Base-by-base conservation (phyloP, 208 protist genomes). In the Leishmania guyanensis region DNA sequence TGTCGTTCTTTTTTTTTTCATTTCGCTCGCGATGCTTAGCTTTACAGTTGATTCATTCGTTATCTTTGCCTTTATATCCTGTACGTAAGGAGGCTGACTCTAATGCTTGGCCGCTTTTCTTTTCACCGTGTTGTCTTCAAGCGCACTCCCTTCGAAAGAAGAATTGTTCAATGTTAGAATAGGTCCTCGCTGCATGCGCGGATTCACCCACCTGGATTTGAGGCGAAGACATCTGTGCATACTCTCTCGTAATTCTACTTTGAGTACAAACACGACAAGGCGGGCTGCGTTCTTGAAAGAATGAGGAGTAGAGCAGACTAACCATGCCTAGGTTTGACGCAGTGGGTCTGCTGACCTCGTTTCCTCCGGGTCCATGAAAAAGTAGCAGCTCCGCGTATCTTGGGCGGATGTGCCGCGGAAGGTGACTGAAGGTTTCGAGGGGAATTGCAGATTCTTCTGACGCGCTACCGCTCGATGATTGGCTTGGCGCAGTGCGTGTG, bases 61-160 rank as follows among this genome's bases (percentile, higher is more conserved):
- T 51, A 36, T 79, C 26, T 8, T 46, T 17, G 43, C 33, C 43
- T 73, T 12, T 53, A 6, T 36, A n/a, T 73, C 20, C 10, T 53
- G 69, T 43, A 51, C 69, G 69, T 36, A 51, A 51, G 53, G 20
- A 73, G 3, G 46, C 22, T 17, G 46, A 54, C 69, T 54, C n/a
- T 54, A 16, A 51, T 73, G 43, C 53, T 73, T 73, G 22, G 26
- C 29, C n/a, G 39, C 17, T 54, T 33, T 16, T 68, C 29, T 68
- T 73, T 26, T 73, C n/a, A 16, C 48, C 22, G 17, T 73, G 69
- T 73, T 73, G 69, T 51, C 69, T 51, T 73, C 43, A 20, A 16
- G 39, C 26, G 36, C 22, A 51, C 39, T 36, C 48, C 20, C 39
- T 71, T 39, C 58, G 9, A 14, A 68, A 68, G 62, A 33, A 73